Evolutionary conservation across 202 grass and related monocot genomes (phyloP), one percentile per base, ranked within the genome.

Genomic region (Musa balbisiana): DNA sequence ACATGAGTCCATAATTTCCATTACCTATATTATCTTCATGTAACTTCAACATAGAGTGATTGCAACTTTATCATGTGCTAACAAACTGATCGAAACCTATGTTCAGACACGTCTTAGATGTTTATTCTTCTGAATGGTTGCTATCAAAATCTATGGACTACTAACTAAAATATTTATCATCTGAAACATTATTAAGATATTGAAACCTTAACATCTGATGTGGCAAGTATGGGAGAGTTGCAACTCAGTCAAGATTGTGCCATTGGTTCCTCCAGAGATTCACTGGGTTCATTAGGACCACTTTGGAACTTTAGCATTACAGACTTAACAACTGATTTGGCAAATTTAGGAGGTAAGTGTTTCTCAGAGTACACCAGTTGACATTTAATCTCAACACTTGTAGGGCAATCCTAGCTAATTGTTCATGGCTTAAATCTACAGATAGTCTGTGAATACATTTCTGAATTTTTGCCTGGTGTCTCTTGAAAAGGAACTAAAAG

Each of bases 251-350:
- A 73, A 77, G 91, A 94, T 86, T 73, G 81, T 16, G 73, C 78
- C 49, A 74, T 81, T 8, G 91, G 82, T n/a, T 92, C 79, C 1
- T 93, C 89, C 58, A 92, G 91, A 67, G 95, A 92, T 51, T 85
- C 91, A 49, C 80, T 88, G 27, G 84, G 88, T 87, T 93, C 93
- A 72, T 82, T 97, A 51, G 93, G 88, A 21, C 95, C 94, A 79
- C 83, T 92, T 62, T 99, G 91, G 96, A 95, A 99, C 84, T 95
- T 99, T 58, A 95, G 91, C 73, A 82, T 95, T 78, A 88, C 96
- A 73, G 96, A 99, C 87, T 83, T 99, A 84, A 90, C 91, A 67
- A 75, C 87, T 64, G 91, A 99, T 88, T 87, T 99, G 75, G 87
- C 87, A 78, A 99, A 88, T 79, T 87, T 99, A 79, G 96, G 87